Evolutionary conservation across 1,284 basidiomycete genomes (phyloP).

Genomic region (Quambalaria eucalypti): DNA sequence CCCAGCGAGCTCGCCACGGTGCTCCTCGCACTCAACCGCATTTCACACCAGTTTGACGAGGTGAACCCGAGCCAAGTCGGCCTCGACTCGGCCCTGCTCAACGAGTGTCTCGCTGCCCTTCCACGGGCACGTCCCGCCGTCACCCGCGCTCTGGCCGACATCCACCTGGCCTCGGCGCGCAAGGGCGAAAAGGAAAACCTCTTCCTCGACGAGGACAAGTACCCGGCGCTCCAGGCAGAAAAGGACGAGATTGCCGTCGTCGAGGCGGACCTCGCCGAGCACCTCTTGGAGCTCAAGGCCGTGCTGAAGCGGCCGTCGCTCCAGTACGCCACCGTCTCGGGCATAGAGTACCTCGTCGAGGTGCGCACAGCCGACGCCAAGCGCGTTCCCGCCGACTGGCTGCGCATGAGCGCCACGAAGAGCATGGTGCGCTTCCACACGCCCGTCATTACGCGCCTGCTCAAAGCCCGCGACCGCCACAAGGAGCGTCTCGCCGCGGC

Average conservation of each 20-base stretch:
- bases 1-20: constrained; percentile 73
- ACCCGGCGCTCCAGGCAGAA: constrained; percentile 58
- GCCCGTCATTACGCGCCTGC: constrained; percentile 60
- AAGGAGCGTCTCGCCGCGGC: constrained; percentile 64
- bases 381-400: constrained; percentile 70
- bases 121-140: constrained; percentile 60
- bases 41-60: constrained; percentile 61
- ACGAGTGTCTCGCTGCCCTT: constrained; percentile 62
- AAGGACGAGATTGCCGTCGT: constrained; percentile 56
- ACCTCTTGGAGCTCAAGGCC: constrained; percentile 64
- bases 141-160: constrained; percentile 55
- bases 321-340: constrained; percentile 61
- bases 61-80: constrained; percentile 52
- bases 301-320: constrained; percentile 64
- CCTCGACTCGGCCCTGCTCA: constrained; percentile 56
- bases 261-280: constrained; percentile 65
- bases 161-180: constrained; percentile 61
- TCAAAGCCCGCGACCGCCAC: constrained; percentile 66
- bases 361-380: constrained; percentile 64
- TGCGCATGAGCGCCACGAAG: constrained; percentile 68
- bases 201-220: constrained; percentile 66
- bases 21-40: constrained; percentile 65
- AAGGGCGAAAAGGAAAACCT: constrained; percentile 64
- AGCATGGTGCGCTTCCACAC: constrained; percentile 69
- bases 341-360: constrained; percentile 46